A percentile compares a stretch with the other conserved stretches of the same genome.
phyloP scores from a whole-genome alignment of 768 basidiomycete genomes.

The Boletus rubescentipes region DNA sequence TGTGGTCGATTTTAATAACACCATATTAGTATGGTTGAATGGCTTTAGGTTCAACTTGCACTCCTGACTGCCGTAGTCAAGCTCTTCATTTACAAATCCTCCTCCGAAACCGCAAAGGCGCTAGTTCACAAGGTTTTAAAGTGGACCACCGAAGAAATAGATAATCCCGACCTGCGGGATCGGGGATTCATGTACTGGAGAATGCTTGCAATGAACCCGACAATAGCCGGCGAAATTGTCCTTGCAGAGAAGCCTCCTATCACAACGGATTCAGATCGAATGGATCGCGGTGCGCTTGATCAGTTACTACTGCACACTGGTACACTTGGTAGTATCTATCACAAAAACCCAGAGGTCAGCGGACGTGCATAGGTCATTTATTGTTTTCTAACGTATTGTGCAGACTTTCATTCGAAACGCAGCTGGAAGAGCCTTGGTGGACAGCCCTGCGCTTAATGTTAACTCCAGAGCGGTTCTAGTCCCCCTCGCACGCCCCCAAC shows the following conservation, averaged over 20 bases:
- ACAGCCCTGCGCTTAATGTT: slow-evolving; percentile 87
- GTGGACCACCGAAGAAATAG: slow-evolving; percentile 95
- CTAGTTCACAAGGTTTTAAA: slow-evolving; percentile 94
- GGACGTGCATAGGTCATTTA: not conserved
- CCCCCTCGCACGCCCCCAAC: slow-evolving; percentile 52
- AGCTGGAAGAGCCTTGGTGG: slow-evolving; percentile 74
- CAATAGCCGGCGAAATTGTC: slow-evolving; percentile 86
- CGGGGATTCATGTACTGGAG: slow-evolving; percentile 99
- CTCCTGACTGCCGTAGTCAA: slow-evolving; percentile 94
- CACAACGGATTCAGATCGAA: slow-evolving; percentile 95
- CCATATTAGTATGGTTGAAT: not conserved
- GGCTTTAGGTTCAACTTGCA: slow-evolving; percentile 84
- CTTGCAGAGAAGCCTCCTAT: slow-evolving; percentile 93
- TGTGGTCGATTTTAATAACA: slow-evolving; percentile 16
- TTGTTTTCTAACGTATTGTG: slow-evolving; percentile 12
- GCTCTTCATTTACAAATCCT: slow-evolving; percentile 87
- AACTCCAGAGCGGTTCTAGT: slow-evolving; percentile 75
- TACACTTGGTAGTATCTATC: slow-evolving; percentile 93
- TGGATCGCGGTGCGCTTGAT: slow-evolving; percentile 96
- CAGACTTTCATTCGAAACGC: slow-evolving; percentile 95
- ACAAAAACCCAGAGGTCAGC: slow-evolving; percentile 91
- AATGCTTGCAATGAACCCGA: slow-evolving; percentile 88
- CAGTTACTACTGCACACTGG: slow-evolving; percentile 93
- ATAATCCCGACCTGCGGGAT: slow-evolving; percentile 97
- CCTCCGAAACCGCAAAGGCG: slow-evolving; percentile 80